Percentiles rank a stretch among this genome's conserved stretches.
These are phyloP conservation scores for Phytophthora fragariaefolia DNA, from an alignment of 352 stramenopile species.

Conservation along the genomic window DNA sequence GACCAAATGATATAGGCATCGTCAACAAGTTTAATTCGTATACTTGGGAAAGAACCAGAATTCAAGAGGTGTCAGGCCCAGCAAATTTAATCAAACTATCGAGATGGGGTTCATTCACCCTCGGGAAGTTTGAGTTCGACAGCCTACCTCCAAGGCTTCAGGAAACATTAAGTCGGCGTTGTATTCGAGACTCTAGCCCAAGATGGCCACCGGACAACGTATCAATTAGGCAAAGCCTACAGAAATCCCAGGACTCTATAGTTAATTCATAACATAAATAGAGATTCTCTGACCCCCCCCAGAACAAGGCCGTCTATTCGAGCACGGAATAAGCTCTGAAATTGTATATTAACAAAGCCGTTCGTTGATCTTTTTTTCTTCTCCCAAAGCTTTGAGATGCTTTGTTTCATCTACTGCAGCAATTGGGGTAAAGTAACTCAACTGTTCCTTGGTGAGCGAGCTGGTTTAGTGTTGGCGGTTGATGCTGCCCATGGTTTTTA, in stretches of 20 bases:
- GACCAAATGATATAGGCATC: not conserved
- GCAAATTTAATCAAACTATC: not conserved
- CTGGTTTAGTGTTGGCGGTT: too few relatives aligned
- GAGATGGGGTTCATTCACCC: not conserved
- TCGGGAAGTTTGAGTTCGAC: not conserved
- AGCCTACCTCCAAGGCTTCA: not conserved
- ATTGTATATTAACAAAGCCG: not conserved
- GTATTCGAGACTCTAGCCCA: not conserved
- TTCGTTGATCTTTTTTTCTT: too few relatives aligned
- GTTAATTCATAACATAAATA: not conserved
- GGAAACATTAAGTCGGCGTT: not conserved
- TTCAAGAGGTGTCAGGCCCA: not conserved
- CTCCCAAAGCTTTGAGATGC: too few relatives aligned
- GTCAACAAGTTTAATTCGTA: not conserved
- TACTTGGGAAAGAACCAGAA: not conserved
- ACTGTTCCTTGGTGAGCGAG: too few relatives aligned
- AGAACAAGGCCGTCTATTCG: not conserved
- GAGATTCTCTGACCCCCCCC: not conserved
- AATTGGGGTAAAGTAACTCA: too few relatives aligned
- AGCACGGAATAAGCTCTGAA: too few relatives aligned
- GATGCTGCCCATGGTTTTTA: too few relatives aligned
- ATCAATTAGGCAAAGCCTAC: not conserved
- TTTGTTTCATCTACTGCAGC: too few relatives aligned
- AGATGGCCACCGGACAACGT: not conserved
- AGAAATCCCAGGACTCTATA: not conserved